Evolutionary conservation across 441 rosid genomes (phyloP), one percentile per base, ranked within the genome.

Genomic region (Corymbia citriodora): DNA sequence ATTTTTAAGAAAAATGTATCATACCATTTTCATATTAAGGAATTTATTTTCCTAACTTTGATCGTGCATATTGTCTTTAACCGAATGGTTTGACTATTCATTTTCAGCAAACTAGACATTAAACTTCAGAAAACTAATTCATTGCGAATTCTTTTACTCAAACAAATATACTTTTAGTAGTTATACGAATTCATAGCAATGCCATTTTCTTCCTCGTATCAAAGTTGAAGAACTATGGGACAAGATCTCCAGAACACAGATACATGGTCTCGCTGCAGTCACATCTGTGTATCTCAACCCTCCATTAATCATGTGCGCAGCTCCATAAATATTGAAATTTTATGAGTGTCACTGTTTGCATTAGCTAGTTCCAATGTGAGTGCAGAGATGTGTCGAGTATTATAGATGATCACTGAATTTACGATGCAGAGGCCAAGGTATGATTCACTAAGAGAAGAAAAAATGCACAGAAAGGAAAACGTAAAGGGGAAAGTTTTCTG

Each of bases 111-210:
- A n/a, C n/a, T n/a, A n/a, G 29, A 57, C 6, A 9, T 57, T 57
- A 1, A 57, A 57, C 27, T 57, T 57, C 7, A 1, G 29, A 57
- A 57, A 57, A 57, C 63, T 57, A 57, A 21, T 55, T 21, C 0
- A 9, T 0, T 0, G 11, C 21, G 4, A 55, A 55, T 55, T 21
- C 11, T 55, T 9, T 55, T 11, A 55, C 5, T 0, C 2, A 1
- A 0, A 55, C 5, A 25, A 23, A 23, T 10, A 59, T 1, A 25
- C 2, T 13, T 2, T 68, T 31, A 16, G 74, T 31, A 68, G 18
- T 63, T 63, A 4, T 2, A 63, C 13, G 33, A 14, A 63, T 63
- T 63, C 70, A 63, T 14, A 31, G 74, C 40, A 31, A 68, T 31
- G 74, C n/a, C 2, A 68, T 68, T 16, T 68, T 68, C 74, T 68